These are phyloP conservation scores for Krasilnikovozyma curviuscula DNA, from an alignment of 768 basidiomycete species.

Conservation along the genomic window DNA sequence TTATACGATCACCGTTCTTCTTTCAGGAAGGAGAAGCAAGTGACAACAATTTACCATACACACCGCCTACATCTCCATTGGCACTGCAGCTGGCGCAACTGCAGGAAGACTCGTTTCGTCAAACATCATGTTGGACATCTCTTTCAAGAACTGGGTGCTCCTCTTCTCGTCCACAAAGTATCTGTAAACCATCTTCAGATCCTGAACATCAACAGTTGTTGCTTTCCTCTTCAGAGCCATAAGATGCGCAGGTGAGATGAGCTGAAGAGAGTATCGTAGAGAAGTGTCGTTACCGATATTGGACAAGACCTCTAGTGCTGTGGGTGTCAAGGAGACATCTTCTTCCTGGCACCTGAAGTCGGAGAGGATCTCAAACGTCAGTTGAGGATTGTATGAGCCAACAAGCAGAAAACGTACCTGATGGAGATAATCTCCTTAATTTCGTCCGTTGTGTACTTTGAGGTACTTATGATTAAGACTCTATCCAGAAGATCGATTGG, in stretches of 20 bases:
- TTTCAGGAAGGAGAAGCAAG: too few relatives aligned
- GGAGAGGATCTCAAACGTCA: conserved; percentile 34
- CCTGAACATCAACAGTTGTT: conserved; percentile 62
- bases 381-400: not conserved
- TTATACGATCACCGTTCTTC: too few relatives aligned
- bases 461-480: conserved; percentile 86
- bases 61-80: too few relatives aligned
- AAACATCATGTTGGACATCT: too few relatives aligned
- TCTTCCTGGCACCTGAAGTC: conserved; percentile 46
- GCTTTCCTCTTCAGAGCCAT: conserved; percentile 61
- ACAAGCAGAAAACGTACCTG: conserved; percentile 35
- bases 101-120: too few relatives aligned
- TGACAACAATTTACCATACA: too few relatives aligned
- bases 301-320: conserved; percentile 60
- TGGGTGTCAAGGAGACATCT: conserved; percentile 60
- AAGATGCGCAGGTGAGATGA: conserved; percentile 81
- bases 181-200: conserved; percentile 60
- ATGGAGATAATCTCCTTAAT: conserved; percentile 84
- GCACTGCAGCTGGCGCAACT: too few relatives aligned
- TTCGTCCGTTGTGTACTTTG: conserved; percentile 62
- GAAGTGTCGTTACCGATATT: conserved; percentile 79
- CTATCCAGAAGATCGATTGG: conserved; percentile 88
- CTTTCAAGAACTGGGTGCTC: conserved; percentile 77
- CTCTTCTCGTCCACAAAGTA: conserved; percentile 89
- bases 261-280: conserved; percentile 77